Base-by-base conservation (phyloP, 2,329 filamentous ascomycete genomes). In the Fusarium haematococcum region DNA sequence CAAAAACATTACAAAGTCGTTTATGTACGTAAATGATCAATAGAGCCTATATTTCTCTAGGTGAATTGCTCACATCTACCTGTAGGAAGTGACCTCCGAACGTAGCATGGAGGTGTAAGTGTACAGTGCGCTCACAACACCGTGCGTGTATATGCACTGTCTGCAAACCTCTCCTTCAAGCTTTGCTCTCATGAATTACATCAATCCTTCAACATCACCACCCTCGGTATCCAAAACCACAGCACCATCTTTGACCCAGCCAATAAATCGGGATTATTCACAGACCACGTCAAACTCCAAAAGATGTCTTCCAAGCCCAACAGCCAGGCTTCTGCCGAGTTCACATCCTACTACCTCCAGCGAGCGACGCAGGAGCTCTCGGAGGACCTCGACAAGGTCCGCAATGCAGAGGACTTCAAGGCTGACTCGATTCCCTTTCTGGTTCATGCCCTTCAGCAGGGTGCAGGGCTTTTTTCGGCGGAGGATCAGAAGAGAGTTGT, bases 371-470 rank as follows among this genome's bases (percentile, higher is more conserved):
- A 87, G 60, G 93, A 95, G 80, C 91, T 95, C 65, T 90, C 91
- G 14, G 91, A 94, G 75, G 93, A 95, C 80, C 86, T 95, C 41
- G 91, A 94, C 83, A 90, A 91, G 81, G 86, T 95, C 70, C 90
- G 93, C 73, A 82, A 78, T 9, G 91, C 93, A 11, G 89, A 91
- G 76, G 93, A 95, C 82, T 95, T 95, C 83, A 91, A 90, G 79
- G 85, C 85, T 68, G 90, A 91, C 61, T 89, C 89, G 5, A 87
- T 94, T 33, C 86, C 87, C 6, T 88, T 94, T 79, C 86, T 95
- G 48, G 87, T 95, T 37, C 86, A 89, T 77, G 92, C 92, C 5
- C 81, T 95, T 74, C 89, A 90, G 83, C 92, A 95, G 78, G 93
- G 93, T 0, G 88, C 88, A 5, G 84, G 83, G 7, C 87, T 92